These are phyloP conservation scores for Saccharomycopsis schoenii DNA, from an alignment of 805 yeast species.

Conservation along the genomic window DNA sequence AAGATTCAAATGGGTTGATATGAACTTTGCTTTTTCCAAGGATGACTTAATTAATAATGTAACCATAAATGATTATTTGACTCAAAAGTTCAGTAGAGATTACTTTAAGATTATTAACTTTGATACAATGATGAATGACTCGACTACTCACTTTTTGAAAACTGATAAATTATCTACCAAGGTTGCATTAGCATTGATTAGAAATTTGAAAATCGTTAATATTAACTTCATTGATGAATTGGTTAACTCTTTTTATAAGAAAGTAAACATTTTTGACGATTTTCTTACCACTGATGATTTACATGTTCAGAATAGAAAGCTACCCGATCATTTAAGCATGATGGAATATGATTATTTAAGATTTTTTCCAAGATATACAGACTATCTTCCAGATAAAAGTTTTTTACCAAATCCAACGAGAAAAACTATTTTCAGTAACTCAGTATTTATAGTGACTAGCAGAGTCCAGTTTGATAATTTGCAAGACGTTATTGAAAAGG, in stretches of 20 bases:
- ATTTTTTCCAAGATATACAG: conserved; percentile 4
- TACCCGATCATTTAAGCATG: neutral
- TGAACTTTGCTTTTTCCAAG: conserved; percentile 4
- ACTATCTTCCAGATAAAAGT: conserved; percentile 2
- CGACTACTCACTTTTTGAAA: conserved; percentile 11
- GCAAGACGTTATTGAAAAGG: conserved; percentile 3
- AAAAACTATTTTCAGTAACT: neutral
- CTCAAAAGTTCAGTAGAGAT: neutral
- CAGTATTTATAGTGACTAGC: conserved; percentile 2
- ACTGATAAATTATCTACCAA: conserved; percentile 5
- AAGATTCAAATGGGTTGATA: neutral
- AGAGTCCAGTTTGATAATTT: conserved; percentile 3
- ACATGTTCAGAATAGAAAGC: neutral
- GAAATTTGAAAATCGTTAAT: conserved; percentile 1
- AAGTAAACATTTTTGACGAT: neutral
- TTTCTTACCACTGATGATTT: neutral
- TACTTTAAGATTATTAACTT: neutral
- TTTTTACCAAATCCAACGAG: neutral
- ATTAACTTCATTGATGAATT: neutral
- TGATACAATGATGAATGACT: neutral
- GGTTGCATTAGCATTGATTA: conserved; percentile 10
- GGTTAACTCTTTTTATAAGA: neutral
- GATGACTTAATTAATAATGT: neutral
- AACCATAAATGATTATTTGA: neutral
- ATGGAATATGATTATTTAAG: conserved; percentile 4